Base-by-base conservation (phyloP, 163 green algal genomes). In the Scenedesmus sp. region DNA sequence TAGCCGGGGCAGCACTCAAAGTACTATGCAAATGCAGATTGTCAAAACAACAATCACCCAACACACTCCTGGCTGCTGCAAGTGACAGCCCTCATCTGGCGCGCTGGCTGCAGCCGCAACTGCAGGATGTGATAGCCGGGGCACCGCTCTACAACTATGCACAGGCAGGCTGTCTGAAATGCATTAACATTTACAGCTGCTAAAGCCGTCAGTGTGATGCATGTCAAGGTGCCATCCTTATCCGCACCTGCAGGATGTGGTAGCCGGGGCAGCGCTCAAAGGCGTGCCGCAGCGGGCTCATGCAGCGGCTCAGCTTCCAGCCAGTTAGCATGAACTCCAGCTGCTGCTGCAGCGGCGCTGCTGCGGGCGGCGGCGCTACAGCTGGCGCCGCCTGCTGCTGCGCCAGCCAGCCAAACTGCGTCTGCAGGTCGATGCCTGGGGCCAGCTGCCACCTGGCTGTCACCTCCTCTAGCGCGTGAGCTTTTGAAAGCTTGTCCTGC, bases 311-410 rank as follows among this genome's bases (percentile, higher is more conserved):
- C 76, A 59, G 76, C 76, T 84, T 84, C 76, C 76, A 90, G 16
- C 85, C 85, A 16, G n/a, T 60, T 4, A 90, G 13, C 85, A 90
- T 90, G 64, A 90, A 90, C 85, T 83, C 64, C 85, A 90, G 66
- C 66, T 83, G 85, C 54, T 82, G 34, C 2, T 82, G 46, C 64
- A 90, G 18, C 34, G 85, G 85, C 16, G 85, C 85, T 54, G 64
- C 20, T 23, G 85, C 20, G 2, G 62, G 3, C 4, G 85, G 85
- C 2, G 46, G 10, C 16, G 16, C 26, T 7, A 55, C 15, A 0
- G 64, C 46, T 23, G 85, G 46, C 66, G 57, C 52, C 15, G 66
- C 64, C 7, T 46, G 46, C 18, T 54, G 57, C 56, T 83, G 26
- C 26, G 60, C 15, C n/a, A 91, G 76, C 88, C 88, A 91, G 56